Percentiles rank a stretch among this genome's conserved stretches.
Evolutionary conservation across 129 eudicot genomes (phyloP).

Genomic region (Ambrosia artemisiifolia): DNA sequence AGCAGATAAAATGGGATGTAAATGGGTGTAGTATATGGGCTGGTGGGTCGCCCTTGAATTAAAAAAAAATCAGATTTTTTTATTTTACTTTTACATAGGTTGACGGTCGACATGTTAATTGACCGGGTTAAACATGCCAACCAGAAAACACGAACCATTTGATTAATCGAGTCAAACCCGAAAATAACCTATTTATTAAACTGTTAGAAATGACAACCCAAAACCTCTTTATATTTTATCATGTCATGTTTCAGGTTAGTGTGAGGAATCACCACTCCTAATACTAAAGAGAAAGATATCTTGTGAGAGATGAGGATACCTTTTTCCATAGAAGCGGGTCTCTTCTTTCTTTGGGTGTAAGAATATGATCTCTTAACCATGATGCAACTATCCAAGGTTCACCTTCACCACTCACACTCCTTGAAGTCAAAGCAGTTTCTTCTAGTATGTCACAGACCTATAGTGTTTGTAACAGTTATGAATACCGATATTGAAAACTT

Average conservation of each 20-base stretch:
- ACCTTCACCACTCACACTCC: slow-evolving; percentile 46
- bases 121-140: background rate
- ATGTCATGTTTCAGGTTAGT: background rate
- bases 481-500: background rate
- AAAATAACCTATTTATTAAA: background rate
- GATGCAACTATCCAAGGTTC: slow-evolving; percentile 93
- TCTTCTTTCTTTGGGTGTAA: slow-evolving; percentile 76
- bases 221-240: background rate
- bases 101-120: background rate
- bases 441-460: slow-evolving; percentile 86
- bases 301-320: slow-evolving; percentile 38
- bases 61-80: background rate
- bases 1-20: too few species aligned
- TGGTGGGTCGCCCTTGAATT: background rate
- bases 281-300: background rate
- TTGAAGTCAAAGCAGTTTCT: slow-evolving; percentile 60
- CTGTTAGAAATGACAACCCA: background rate
- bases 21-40: background rate
- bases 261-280: background rate
- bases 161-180: background rate
- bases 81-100: background rate
- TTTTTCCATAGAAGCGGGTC: slow-evolving; percentile 74
- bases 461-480: slow-evolving; percentile 11
- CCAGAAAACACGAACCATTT: background rate
- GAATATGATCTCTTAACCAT: slow-evolving; percentile 83